Percentiles rank a stretch among this genome's conserved stretches.
These are phyloP conservation scores for Physcia stellaris DNA, from an alignment of 495 filamentous ascomycete species.

Conservation along the genomic window DNA sequence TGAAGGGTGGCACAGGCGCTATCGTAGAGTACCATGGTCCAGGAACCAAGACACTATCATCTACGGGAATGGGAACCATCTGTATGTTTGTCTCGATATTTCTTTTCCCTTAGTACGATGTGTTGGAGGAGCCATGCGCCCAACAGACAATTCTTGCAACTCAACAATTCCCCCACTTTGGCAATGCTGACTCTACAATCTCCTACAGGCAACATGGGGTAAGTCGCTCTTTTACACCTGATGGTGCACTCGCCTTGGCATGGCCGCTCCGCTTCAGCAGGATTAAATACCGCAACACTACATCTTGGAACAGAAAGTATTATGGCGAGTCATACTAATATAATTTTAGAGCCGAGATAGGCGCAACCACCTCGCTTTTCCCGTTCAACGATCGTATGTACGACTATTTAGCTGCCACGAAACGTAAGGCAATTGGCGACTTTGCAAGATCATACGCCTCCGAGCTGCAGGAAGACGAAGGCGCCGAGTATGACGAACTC, in stretches of 20 bases:
- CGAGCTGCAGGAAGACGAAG: slow-evolving; percentile 81
- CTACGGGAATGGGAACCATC: slow-evolving; percentile 45
- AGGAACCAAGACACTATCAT: slow-evolving; percentile 57
- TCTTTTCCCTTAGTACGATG: no score
- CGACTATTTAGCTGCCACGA: slow-evolving; percentile 87
- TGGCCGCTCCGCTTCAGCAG: no score
- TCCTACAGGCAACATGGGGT: slow-evolving; percentile 9
- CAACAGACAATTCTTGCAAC: no score
- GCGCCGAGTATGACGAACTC: slow-evolving; percentile 91
- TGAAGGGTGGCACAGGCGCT: slow-evolving; percentile 94
- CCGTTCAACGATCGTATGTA: slow-evolving; percentile 97
- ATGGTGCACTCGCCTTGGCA: no score
- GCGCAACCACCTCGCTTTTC: slow-evolving; percentile 96
- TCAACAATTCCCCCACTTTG: no score
- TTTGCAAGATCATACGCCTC: slow-evolving; percentile 73
- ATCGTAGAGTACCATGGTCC: slow-evolving; percentile 94
- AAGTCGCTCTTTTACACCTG: no score
- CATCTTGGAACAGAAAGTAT: slow-evolving; percentile 27
- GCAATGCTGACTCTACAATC: no score
- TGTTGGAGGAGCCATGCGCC: no score
- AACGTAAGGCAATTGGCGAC: slow-evolving; percentile 80
- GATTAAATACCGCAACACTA: background rate
- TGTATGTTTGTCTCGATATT: no score
- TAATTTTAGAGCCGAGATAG: slow-evolving; percentile 89
- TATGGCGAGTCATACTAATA: slow-evolving; percentile 56